Evolutionary conservation across 2,329 filamentous ascomycete species (phyloP), one percentile per base, ranked within the genome.

Genomic region (Lachnellula subtilissima): DNA sequence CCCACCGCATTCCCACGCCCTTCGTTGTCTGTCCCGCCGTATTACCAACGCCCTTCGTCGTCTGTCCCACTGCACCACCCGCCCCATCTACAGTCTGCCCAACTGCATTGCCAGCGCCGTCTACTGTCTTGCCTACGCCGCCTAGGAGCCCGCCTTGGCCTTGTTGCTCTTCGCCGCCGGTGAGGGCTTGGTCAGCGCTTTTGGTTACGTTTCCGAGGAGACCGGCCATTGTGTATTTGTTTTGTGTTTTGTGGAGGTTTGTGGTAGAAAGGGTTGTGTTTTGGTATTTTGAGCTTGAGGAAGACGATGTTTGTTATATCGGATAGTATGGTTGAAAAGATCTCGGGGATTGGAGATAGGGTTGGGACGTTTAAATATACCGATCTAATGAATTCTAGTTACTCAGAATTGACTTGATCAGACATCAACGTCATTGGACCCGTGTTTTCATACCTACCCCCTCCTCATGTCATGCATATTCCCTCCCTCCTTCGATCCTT

Each of bases 141-240:
- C 73, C 72, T 40, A 74, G 59, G 14, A 74, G 63, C 1, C 73
- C 73, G 9, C 72, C 73, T 58, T 74, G 69, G 40, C 71, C 71
- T 28, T 73, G 52, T 19, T 68, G 67, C 57, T 74, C 65, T 35
- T 73, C 69, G 53, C 71, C 72, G 43, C 72, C 72, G 17, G 72
- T 73, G 49, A 74, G 65, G 45, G 72, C 70, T 53, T 70, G 73
- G 59, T 73, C 70, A 72, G 73, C 62, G 39, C 65, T 64, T 56
- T 71, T 69, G 50, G 69, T 68, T 23, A 72, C 57, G 46, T 67
- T 65, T 59, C 71, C 71, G 48, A 73, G 65, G 47, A 74, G 62
- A 12, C 72, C 72, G 23, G 64, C 53, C 61, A 66, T 67, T 64
- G 50, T 64, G 58, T 14, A 42, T 23, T 46, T 48, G n/a, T 52